Evolutionary conservation across 2,329 filamentous ascomycete species (phyloP).

Genomic region (Monilinia fructigena): DNA sequence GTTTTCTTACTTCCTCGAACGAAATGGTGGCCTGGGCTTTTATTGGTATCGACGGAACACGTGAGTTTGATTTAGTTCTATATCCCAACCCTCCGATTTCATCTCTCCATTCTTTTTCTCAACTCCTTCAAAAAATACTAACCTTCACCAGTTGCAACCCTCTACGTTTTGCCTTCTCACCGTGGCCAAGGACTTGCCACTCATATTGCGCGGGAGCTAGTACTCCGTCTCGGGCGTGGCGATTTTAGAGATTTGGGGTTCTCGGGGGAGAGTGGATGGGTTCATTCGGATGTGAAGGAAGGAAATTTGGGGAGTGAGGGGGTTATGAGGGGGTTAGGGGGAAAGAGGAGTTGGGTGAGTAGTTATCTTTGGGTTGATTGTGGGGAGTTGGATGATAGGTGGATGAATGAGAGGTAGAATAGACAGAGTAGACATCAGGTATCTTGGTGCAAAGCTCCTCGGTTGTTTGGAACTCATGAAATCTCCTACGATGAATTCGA

Average conservation of each 20-base stretch:
- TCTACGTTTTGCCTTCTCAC: conserved; percentile 37
- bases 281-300: conserved; percentile 37
- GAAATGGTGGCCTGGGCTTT: conserved; percentile 37
- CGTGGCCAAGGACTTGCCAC: conserved; percentile 36
- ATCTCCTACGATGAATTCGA: too few species aligned
- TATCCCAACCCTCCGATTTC: not conserved
- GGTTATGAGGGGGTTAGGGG: conserved; percentile 37
- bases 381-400: conserved; percentile 1
- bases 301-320: conserved; percentile 38
- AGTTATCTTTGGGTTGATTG: conserved; percentile 37
- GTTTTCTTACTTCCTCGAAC: conserved; percentile 27
- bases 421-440: not conserved
- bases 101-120: too few species aligned
- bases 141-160: conserved; percentile 29
- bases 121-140: conserved; percentile 2
- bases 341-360: conserved; percentile 25
- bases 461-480: too few species aligned
- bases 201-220: conserved; percentile 31
- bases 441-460: not conserved
- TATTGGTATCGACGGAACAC: conserved; percentile 34
- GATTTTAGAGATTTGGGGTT: conserved; percentile 35
- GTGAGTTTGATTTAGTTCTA: not conserved
- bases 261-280: conserved; percentile 35
- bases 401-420: too few species aligned
- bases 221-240: conserved; percentile 29